phyloP scores from a whole-genome alignment of 495 filamentous ascomycete genomes.

The Cladorrhinum samala region DNA sequence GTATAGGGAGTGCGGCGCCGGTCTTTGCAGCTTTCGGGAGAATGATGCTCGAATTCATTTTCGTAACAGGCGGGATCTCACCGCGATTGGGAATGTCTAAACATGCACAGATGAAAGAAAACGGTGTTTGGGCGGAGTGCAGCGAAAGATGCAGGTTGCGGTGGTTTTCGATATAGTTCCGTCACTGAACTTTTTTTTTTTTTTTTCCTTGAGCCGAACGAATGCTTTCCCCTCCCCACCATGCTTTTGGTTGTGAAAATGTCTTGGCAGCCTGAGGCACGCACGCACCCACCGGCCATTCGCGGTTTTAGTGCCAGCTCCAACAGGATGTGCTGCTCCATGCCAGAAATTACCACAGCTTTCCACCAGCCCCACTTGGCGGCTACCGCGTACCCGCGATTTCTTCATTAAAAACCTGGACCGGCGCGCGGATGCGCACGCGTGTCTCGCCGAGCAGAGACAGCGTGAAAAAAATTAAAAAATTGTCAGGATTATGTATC shows the following conservation, averaged over 20 bases:
- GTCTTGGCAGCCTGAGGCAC: constrained; percentile 25
- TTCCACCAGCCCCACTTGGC: constrained; percentile 15
- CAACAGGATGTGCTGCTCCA: no score
- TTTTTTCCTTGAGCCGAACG: background rate
- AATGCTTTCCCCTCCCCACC: background rate
- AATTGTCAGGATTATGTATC: background rate
- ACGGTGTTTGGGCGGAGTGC: background rate
- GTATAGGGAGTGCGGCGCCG: constrained; percentile 36
- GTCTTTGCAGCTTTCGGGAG: constrained; percentile 37
- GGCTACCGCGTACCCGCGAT: constrained; percentile 20
- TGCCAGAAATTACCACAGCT: constrained; percentile 16
- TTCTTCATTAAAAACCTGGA: constrained; percentile 12
- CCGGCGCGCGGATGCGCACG: background rate
- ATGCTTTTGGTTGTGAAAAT: background rate
- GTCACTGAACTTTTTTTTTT: background rate
- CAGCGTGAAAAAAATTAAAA: background rate
- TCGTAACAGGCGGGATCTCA: constrained; percentile 9
- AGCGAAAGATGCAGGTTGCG: background rate
- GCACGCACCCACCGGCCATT: background rate
- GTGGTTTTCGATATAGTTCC: background rate
- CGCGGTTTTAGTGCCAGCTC: background rate
- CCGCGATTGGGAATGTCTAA: constrained; percentile 6
- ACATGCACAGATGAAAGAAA: no score
- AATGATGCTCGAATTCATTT: constrained; percentile 44
- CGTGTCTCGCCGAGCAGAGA: background rate